A percentile compares a stretch with the other conserved stretches of the same genome.
These are phyloP conservation scores for Evernia prunastri DNA, from an alignment of 495 filamentous ascomycete genomes.

Conservation along the genomic window DNA sequence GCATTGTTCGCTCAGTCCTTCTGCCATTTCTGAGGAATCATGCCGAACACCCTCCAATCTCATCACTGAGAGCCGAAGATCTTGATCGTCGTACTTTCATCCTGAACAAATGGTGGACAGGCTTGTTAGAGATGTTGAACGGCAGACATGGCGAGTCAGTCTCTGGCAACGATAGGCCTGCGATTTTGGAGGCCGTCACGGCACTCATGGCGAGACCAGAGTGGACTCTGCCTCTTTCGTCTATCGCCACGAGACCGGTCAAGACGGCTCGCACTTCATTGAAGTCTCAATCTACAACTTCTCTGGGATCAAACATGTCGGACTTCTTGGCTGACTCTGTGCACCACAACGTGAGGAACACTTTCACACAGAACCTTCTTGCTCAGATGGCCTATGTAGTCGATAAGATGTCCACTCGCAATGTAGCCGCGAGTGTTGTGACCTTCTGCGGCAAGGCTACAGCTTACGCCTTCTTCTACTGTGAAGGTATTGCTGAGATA, in stretches of 20 bases:
- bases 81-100: constrained; percentile 76
- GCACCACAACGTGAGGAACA: constrained; percentile 87
- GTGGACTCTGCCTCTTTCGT: constrained; percentile 71
- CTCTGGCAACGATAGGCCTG: constrained; percentile 70
- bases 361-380: constrained; percentile 80
- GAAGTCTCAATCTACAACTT: constrained; percentile 47
- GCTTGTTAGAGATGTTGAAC: constrained; percentile 78
- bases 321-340: constrained; percentile 84
- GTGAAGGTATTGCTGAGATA: constrained; percentile 79
- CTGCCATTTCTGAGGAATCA: constrained; percentile 78
- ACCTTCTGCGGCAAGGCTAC: constrained; percentile 90
- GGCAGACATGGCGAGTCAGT: constrained; percentile 65
- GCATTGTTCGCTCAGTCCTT: constrained; percentile 68
- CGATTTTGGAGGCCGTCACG: constrained; percentile 72
- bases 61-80: constrained; percentile 67
- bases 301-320: constrained; percentile 54
- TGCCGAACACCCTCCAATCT: constrained; percentile 62
- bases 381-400: constrained; percentile 85
- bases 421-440: constrained; percentile 86
- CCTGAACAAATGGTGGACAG: constrained; percentile 94
- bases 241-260: constrained; percentile 52
- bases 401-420: constrained; percentile 82
- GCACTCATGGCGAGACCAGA: constrained; percentile 89
- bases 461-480: constrained; percentile 96
- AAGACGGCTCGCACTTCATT: constrained; percentile 39